Evolutionary conservation across 805 yeast genomes (phyloP), one percentile per base, ranked within the genome.

Genomic region (Ogataea corticis): DNA sequence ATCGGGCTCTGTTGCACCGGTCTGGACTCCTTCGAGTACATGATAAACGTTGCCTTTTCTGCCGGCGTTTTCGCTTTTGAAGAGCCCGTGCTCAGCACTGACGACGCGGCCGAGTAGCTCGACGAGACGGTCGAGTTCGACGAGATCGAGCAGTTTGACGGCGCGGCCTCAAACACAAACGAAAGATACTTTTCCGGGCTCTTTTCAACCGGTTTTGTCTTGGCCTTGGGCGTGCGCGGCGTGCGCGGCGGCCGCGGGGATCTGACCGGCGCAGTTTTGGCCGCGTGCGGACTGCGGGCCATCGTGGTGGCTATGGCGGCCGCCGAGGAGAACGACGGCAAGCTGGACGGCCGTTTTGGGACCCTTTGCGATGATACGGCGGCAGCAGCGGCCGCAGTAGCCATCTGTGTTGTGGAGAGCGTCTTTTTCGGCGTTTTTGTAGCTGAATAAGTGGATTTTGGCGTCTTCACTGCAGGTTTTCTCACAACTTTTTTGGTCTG

Each of bases 331-430:
- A 52, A 40, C 12, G 55, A 45, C 11, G 57, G 42, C 2, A 44
- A 28, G 25, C 42, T 42, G 4, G 53, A 42, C 16, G 50, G 44
- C n/a, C 47, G 42, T 16, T 41, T 42, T 11, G 60, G 51, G 5
- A 41, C 49, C 11, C 54, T 33, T 42, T 48, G 55, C 12, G 52
- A 43, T 5, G 61, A 52, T 5, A 56, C 33, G 17, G 63, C 59
- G 9, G 62, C 62, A 3, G 61, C 63, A 2, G 63, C 63, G 7
- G 63, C 63, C 5, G 63, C 63, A 16, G 61, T 56, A 17, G 63
- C 63, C 63, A 58, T 58, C 32, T 58, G 61, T 6, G 55, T 42
- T 6, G 57, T 51, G 11, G 58, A 45, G 13, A 55, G 44, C 9
- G 54, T 41, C 42, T 57, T 57, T 30, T 49, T 49, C 17, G 37